Evolutionary conservation across 129 eudicot genomes (phyloP).

Genomic region (Pulicaria dysenterica): DNA sequence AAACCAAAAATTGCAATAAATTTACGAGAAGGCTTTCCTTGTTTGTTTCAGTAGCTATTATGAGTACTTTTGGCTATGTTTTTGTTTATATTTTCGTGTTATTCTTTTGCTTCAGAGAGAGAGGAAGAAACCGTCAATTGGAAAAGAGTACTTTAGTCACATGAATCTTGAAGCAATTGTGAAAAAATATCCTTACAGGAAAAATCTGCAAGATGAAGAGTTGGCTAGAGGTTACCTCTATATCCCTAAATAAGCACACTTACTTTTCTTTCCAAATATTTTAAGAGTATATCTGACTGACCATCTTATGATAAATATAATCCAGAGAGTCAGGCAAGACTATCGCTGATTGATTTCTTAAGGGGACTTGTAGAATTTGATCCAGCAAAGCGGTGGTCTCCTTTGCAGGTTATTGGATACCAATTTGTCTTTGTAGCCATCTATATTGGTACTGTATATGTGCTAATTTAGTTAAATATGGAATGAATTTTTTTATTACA

Average conservation of each 20-base stretch:
- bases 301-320: constrained; percentile 17
- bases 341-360: constrained; percentile 90
- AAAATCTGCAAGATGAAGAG: constrained; percentile 73
- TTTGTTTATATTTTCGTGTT: constrained; percentile 13
- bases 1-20: too few species aligned
- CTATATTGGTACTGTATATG: too few species aligned
- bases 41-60: background rate
- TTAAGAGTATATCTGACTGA: constrained; percentile 1
- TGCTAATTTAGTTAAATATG: too few species aligned
- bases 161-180: constrained; percentile 91
- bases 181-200: constrained; percentile 80
- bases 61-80: constrained; percentile 5
- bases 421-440: background rate
- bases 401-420: constrained; percentile 70
- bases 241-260: constrained; percentile 7
- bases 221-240: constrained; percentile 59
- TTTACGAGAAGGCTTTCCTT: background rate
- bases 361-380: constrained; percentile 97
- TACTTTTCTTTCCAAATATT: background rate
- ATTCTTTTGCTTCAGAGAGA: constrained; percentile 62
- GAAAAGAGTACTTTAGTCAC: constrained; percentile 85
- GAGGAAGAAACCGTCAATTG: constrained; percentile 75
- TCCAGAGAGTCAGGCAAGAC: constrained; percentile 79
- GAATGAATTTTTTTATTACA: too few species aligned
- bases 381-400: constrained; percentile 99